Evolutionary conservation across 176 grass and related monocot species (phyloP).

Genomic region (Oryza rufipogon): DNA sequence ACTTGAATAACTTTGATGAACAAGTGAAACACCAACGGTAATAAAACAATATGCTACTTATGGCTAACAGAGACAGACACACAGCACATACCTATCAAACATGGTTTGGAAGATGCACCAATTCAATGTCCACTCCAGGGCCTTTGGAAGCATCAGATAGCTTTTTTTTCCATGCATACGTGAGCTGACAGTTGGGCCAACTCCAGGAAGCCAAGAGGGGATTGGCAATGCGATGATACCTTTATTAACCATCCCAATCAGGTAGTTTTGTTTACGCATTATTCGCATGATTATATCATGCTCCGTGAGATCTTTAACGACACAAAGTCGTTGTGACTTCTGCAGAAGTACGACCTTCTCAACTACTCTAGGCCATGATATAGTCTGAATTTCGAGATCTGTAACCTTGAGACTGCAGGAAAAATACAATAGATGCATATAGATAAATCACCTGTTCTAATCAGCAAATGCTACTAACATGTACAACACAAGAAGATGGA

Average conservation of each 20-base stretch:
- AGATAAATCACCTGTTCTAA: slow-evolving; percentile 1
- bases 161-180: slow-evolving; percentile 49
- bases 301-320: slow-evolving; percentile 65
- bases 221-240: slow-evolving; percentile 58
- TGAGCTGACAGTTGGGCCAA: slow-evolving; percentile 44
- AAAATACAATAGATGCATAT: slow-evolving; percentile 20
- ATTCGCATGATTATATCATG: slow-evolving; percentile 68
- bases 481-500: neutral
- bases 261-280: slow-evolving; percentile 75
- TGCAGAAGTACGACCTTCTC: slow-evolving; percentile 66
- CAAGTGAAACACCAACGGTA: neutral
- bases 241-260: slow-evolving; percentile 79
- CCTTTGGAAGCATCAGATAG: slow-evolving; percentile 68
- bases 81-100: slow-evolving; percentile 61
- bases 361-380: slow-evolving; percentile 64
- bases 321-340: slow-evolving; percentile 50
- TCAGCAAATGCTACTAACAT: neutral
- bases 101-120: slow-evolving; percentile 74
- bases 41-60: neutral
- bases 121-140: slow-evolving; percentile 68
- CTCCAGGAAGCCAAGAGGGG: slow-evolving; percentile 61
- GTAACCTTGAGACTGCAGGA: slow-evolving; percentile 63
- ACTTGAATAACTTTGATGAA: neutral
- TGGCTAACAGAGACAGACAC: neutral
- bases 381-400: slow-evolving; percentile 66